A percentile compares a stretch with the other conserved stretches of the same genome.
phyloP scores from a whole-genome alignment of 2,329 filamentous ascomycete species.

The Microdochium paspali region DNA sequence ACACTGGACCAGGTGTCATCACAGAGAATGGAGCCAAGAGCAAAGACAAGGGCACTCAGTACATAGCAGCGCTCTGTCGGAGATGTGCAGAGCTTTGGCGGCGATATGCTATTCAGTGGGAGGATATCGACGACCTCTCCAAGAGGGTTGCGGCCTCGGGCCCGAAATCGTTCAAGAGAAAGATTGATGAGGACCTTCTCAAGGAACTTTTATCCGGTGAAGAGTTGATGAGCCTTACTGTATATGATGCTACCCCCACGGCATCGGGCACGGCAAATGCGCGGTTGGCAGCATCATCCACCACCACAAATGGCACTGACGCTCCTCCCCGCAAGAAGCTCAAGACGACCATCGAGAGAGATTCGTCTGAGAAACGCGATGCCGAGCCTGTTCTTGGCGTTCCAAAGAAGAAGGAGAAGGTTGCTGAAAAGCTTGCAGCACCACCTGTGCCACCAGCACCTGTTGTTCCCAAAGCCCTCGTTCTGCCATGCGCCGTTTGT shows the following conservation, averaged over 20 bases:
- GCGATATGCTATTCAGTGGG: conserved; percentile 91
- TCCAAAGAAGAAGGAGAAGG: conserved; percentile 53
- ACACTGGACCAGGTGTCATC: conserved; percentile 61
- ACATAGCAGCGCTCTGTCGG: conserved; percentile 76
- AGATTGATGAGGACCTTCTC: conserved; percentile 83
- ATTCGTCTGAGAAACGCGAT: conserved; percentile 35
- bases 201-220: conserved; percentile 61
- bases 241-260: conserved; percentile 25
- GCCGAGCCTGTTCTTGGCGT: conserved; percentile 28
- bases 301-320: conserved; percentile 27
- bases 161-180: conserved; percentile 76
- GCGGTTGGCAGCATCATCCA: conserved; percentile 15
- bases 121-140: conserved; percentile 81
- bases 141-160: conserved; percentile 78
- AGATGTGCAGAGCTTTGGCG: conserved; percentile 91
- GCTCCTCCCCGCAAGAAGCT: conserved; percentile 54
- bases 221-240: conserved; percentile 42
- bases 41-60: conserved; percentile 69
- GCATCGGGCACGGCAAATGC: conserved; percentile 17
- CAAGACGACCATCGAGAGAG: conserved; percentile 45
- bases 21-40: conserved; percentile 55
- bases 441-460: conserved; percentile 58
- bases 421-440: conserved; percentile 24
- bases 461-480: conserved; percentile 68
- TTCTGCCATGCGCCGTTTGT: conserved; percentile 81